Evolutionary conservation across 2,329 filamentous ascomycete genomes (phyloP).

Genomic region (Aspergillus tanneri): DNA sequence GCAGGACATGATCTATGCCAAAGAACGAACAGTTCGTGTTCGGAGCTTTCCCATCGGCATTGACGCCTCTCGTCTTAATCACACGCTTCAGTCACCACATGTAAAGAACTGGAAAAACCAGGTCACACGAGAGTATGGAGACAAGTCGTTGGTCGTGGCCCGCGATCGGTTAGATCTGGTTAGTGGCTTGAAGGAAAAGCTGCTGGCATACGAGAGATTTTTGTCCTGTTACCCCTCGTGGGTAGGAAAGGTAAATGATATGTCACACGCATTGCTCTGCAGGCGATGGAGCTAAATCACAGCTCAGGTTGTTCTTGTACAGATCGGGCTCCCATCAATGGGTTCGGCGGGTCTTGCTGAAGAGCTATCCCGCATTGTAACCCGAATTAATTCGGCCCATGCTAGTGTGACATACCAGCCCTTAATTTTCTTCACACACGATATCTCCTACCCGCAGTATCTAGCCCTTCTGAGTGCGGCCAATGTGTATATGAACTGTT

Average conservation of each 20-base stretch:
- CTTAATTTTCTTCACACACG: constrained; percentile 89
- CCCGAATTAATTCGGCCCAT: constrained; percentile 86
- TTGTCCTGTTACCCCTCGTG: constrained; percentile 90
- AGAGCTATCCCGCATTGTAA: constrained; percentile 89
- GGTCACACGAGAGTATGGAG: constrained; percentile 79
- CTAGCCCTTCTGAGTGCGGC: constrained; percentile 84
- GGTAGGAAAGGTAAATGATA: constrained; percentile 66
- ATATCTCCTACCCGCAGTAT: constrained; percentile 89
- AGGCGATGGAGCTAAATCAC: too few species aligned
- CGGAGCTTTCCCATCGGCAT: constrained; percentile 85
- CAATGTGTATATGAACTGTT: constrained; percentile 90
- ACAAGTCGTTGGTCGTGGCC: constrained; percentile 86
- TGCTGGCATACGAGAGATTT: constrained; percentile 88
- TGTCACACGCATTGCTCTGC: too few species aligned
- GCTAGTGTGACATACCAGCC: constrained; percentile 90
- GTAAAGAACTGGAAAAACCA: constrained; percentile 76
- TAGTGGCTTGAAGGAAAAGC: constrained; percentile 87
- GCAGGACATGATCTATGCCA: constrained; percentile 80
- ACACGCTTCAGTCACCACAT: constrained; percentile 68
- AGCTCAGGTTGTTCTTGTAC: constrained; percentile 74
- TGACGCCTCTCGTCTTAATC: constrained; percentile 72
- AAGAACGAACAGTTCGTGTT: constrained; percentile 91
- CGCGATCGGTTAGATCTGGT: constrained; percentile 93
- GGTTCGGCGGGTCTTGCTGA: constrained; percentile 86
- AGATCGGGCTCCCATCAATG: constrained; percentile 86